phyloP scores from a whole-genome alignment of 1,284 basidiomycete species.

The Stereum hirsutum region DNA sequence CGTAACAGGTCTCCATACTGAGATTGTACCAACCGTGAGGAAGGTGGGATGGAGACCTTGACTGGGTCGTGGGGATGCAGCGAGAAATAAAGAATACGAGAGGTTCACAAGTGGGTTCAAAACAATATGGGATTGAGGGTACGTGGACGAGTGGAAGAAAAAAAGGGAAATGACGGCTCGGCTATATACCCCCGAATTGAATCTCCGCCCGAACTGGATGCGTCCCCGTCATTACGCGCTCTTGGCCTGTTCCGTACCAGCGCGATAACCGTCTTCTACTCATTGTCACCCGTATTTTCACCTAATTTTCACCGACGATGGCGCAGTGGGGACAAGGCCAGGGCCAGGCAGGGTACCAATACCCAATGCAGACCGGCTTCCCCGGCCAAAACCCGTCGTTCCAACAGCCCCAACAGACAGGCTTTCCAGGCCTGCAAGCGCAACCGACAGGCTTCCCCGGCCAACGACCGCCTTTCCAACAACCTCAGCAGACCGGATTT shows the following conservation, averaged over 20 bases:
- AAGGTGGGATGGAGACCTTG: slow-evolving; percentile 34
- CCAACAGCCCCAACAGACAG: slow-evolving; percentile 33
- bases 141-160: background rate
- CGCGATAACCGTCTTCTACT: background rate
- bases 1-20: slow-evolving; percentile 44
- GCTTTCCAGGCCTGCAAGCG: slow-evolving; percentile 27
- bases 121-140: background rate
- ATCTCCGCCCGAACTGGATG: background rate
- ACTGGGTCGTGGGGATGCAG: slow-evolving; percentile 49
- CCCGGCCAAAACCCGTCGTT: slow-evolving; percentile 26
- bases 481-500: slow-evolving; percentile 40
- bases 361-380: slow-evolving; percentile 53
- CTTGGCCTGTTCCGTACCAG: too few relatives aligned
- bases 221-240: too few relatives aligned
- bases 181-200: background rate
- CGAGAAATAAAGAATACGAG: background rate
- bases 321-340: slow-evolving; percentile 64
- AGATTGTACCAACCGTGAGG: slow-evolving; percentile 8
- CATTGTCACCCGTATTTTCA: slow-evolving; percentile 2
- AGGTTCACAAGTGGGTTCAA: too few relatives aligned
- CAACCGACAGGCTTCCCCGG: slow-evolving; percentile 31
- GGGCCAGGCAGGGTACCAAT: slow-evolving; percentile 47
- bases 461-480: slow-evolving; percentile 25
- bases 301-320: slow-evolving; percentile 21
- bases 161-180: too few relatives aligned